Evolutionary conservation across 1,139 yeast genomes (phyloP), one percentile per base, ranked within the genome.

Genomic region (Blastobotrys petasosporus): DNA sequence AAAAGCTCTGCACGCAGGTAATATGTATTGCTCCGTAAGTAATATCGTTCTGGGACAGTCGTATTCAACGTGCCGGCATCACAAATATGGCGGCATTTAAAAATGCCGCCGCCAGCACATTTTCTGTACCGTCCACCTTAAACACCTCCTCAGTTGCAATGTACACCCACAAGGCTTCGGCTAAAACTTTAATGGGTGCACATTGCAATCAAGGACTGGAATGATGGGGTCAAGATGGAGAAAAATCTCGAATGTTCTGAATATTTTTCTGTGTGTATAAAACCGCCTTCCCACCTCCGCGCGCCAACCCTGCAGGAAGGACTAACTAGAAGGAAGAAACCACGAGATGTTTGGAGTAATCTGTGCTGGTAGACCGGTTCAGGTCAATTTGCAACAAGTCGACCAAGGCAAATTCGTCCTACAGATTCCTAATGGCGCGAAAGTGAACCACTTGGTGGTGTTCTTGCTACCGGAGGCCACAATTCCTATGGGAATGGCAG

Each of bases 391-490:
- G 10, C 63, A 73, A 52, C 90, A 81, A 56, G 79, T 84, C 8
- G 88, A 80, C 41, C 69, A 74, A 20, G 74, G 74, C 51, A 80
- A 82, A 56, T 83, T 75, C 56, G 82, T 81, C n/a, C 71, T 81
- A 45, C 69, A 68, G 40, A 73, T 83, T 4, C 74, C 75, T 46
- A 79, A 81, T 60, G 87, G 85, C 0, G 69, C 80, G 20, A 74
- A 73, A 49, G 73, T 83, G 33, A 81, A 87, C 41, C 90, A 85
- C 60, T 73, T 87, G 44, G 82, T 92, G 2, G 69, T 87, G 15
- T 87, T 87, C 59, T 68, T 85, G 34, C 71, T 87, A 9, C 96
- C 96, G 1, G 84, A 79, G 47, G 73, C 75, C 2, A 71, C 70
- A 4, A 69, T 85, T 39, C 95, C 90, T 46, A 74, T 79, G 1